A percentile compares a stretch with the other conserved stretches of the same genome.
Evolutionary conservation across 23 red algal genomes (phyloP).

Genomic region (Gracilaria gracilis): DNA sequence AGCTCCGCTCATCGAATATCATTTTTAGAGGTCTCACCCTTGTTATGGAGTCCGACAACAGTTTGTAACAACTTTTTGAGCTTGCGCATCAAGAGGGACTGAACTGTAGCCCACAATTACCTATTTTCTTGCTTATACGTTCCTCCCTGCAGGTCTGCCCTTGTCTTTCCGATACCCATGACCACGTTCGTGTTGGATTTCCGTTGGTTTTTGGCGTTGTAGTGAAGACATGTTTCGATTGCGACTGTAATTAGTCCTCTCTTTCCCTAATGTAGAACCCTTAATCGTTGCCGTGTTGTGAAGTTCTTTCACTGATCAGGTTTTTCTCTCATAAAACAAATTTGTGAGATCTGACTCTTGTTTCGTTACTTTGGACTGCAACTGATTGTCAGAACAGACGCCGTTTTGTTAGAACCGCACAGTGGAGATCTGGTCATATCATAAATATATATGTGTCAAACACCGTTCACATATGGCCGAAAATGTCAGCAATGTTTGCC

Average conservation of each 20-base stretch:
- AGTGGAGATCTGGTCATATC: background rate
- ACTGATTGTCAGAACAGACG: background rate
- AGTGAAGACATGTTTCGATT: background rate
- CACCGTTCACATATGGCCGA: background rate
- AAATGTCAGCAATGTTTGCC: conserved; percentile 13
- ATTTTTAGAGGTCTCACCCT: background rate
- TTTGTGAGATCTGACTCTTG: background rate
- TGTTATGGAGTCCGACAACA: background rate
- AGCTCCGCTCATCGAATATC: background rate
- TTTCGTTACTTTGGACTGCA: background rate
- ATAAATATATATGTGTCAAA: background rate
- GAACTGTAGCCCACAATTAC: background rate
- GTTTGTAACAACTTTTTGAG: background rate
- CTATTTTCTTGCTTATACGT: background rate
- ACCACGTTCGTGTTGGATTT: background rate
- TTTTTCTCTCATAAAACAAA: background rate
- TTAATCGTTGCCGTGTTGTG: background rate
- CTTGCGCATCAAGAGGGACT: conserved; percentile 20
- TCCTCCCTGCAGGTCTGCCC: background rate
- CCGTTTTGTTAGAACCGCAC: background rate
- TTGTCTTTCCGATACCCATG: background rate
- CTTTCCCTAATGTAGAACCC: background rate
- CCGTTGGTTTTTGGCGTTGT: background rate
- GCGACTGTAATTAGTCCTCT: conserved; percentile 3
- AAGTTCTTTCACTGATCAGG: background rate